These are phyloP conservation scores for Candida peoriensis DNA, from an alignment of 805 yeast genomes.

Conservation along the genomic window DNA sequence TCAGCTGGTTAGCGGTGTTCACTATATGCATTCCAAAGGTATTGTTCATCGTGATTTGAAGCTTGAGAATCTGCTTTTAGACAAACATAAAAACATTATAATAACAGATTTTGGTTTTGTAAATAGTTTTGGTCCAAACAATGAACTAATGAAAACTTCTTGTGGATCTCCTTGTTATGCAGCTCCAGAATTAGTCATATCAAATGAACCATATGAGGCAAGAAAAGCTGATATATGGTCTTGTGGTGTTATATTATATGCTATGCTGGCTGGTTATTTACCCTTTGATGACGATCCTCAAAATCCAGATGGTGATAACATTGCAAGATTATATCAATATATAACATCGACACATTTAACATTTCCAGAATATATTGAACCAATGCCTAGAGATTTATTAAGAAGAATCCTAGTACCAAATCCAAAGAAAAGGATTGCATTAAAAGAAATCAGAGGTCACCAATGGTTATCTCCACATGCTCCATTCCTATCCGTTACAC, in stretches of 20 bases:
- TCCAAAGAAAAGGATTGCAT: slow-evolving; percentile 68
- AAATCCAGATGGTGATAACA: slow-evolving; percentile 94
- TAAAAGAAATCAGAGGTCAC: slow-evolving; percentile 71
- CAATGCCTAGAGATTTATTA: slow-evolving; percentile 85
- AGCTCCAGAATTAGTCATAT: slow-evolving; percentile 93
- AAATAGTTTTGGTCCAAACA: slow-evolving; percentile 58
- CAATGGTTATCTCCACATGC: slow-evolving; percentile 87
- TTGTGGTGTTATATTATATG: slow-evolving; percentile 90
- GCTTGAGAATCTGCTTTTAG: slow-evolving; percentile 62
- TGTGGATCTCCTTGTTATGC: slow-evolving; percentile 99
- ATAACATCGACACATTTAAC: slow-evolving; percentile 89
- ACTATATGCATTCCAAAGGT: slow-evolving; percentile 57
- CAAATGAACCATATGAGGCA: slow-evolving; percentile 84
- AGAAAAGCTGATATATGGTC: slow-evolving; percentile 97
- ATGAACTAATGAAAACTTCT: slow-evolving; percentile 85
- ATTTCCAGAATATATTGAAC: slow-evolving; percentile 89
- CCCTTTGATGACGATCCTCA: slow-evolving; percentile 98
- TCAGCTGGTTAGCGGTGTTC: slow-evolving; percentile 89
- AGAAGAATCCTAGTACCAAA: slow-evolving; percentile 81
- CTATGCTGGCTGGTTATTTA: slow-evolving; percentile 94
- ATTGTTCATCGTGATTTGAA: slow-evolving; percentile 73
- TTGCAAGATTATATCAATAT: slow-evolving; percentile 83
- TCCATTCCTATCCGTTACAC: slow-evolving; percentile 75
- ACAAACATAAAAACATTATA: slow-evolving; percentile 55
- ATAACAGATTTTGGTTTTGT: slow-evolving; percentile 85